Evolutionary conservation across 2,329 filamentous ascomycete genomes (phyloP), one percentile per base, ranked within the genome.

Genomic region (Phialophora verrucosa): DNA sequence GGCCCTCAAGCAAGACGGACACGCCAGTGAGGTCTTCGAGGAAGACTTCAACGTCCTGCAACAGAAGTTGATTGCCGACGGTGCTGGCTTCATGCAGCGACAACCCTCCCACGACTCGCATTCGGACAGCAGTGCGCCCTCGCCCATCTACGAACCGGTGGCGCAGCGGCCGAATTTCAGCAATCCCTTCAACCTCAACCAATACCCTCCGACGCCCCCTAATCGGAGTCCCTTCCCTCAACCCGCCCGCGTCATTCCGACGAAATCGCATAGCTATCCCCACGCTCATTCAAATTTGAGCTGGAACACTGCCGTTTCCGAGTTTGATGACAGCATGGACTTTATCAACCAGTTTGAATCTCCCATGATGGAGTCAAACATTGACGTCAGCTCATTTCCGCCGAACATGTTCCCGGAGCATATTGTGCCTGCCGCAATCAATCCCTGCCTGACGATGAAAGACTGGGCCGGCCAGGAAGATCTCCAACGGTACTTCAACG

Each of bases 31-130:
- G 58, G 81, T 83, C 66, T 89, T 89, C 70, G 86, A 89, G 73
- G 87, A 89, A 64, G 83, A 87, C 74, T 80, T 82, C 65, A 79
- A 80, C 44, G 77, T 80, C 31, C 79, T 88, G 75, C 86, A 88
- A 73, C 81, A 84, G 63, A 81, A 82, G 51, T 74, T 88, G 49
- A 80, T 86, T 66, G 82, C 82, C 31, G 79, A 82, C 50, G 84
- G 83, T n/a, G 80, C 82, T 32, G 80, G 81, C 23, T 82, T 78
- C 63, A 83, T 83, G 75, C 82, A 83, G 65, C 80, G 84, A 62
- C 80, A 84, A 72, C 81, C 81, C 54, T 88, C 85, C 0, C 79
- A 84, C 63, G 86, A 86, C 71, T 85, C 83, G 49, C 83, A 85
- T 58, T 87, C 86, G 5, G 85, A 87, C 31, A 83, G 83, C 70